phyloP scores from a whole-genome alignment of 139 green algal genomes.

The Auxenochlorella pyrenoidosa region DNA sequence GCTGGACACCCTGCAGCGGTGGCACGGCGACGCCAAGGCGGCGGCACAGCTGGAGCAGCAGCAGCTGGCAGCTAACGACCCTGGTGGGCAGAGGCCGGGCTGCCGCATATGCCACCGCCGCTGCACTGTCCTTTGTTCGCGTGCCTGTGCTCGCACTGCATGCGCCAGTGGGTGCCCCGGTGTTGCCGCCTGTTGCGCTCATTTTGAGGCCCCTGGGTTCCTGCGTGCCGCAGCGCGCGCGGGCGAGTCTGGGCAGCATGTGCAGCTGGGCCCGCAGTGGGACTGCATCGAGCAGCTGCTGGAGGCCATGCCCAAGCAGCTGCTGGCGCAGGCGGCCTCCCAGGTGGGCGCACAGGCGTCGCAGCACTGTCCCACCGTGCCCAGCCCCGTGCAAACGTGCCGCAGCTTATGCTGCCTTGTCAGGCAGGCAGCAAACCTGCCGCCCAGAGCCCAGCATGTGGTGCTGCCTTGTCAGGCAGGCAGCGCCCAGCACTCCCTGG shows the following conservation, averaged over 20 bases:
- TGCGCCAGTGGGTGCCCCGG: not conserved
- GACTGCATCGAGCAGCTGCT: conserved; percentile 67
- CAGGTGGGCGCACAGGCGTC: not conserved
- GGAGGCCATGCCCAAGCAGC: conserved; percentile 63
- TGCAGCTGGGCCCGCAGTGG: conserved; percentile 23
- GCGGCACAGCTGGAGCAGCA: not conserved
- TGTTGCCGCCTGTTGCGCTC: not conserved
- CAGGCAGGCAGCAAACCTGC: no score
- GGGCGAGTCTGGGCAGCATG: not conserved
- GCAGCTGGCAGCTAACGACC: not conserved
- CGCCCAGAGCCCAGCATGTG: no score
- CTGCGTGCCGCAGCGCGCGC: not conserved
- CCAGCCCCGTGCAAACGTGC: no score
- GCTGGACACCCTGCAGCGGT: conserved; percentile 84
- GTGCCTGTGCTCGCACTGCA: not conserved
- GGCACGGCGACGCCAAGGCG: conserved; percentile 59
- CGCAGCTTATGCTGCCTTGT: no score
- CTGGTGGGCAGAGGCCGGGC: not conserved
- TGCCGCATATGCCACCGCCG: not conserved
- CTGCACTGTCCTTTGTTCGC: not conserved
- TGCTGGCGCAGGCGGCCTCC: conserved; percentile 69
- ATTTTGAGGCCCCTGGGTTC: not conserved
- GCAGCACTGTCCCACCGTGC: not conserved
- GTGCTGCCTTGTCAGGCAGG: no score
- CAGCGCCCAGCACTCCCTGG: no score